Conservation (phyloP, 164 flowering plant species). For the Tetrastigma voinierianum region DNA sequence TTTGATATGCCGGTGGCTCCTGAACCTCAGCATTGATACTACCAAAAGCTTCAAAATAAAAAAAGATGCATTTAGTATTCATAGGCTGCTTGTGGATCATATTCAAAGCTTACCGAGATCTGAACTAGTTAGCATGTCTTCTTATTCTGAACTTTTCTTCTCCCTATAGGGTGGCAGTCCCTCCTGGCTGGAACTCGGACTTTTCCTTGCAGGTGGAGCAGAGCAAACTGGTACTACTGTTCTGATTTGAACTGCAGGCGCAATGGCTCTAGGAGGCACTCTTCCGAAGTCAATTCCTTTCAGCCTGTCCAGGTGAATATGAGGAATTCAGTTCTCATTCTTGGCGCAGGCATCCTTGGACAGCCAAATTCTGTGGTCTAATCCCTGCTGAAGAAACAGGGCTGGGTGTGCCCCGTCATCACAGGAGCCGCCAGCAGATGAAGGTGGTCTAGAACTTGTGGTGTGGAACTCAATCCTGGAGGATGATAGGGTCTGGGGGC, state of each 20-base stretch:
- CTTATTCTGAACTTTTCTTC: constrained; percentile 17
- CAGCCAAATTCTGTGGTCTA: constrained; percentile 14
- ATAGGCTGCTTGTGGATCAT: constrained; percentile 10
- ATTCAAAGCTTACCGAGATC: constrained; percentile 32
- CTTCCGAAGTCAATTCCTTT: constrained; percentile 14
- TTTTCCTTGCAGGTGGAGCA: constrained; percentile 40
- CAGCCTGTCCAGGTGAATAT: constrained; percentile 12
- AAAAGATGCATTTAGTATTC: constrained; percentile 2
- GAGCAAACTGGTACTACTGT: constrained; percentile 61
- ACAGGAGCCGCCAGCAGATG: constrained; percentile 24
- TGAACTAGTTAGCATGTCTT: constrained; percentile 18
- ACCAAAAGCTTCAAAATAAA: background rate
- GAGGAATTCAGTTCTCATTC: constrained; percentile 28
- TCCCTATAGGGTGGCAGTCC: constrained; percentile 10
- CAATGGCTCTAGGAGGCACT: constrained; percentile 28
- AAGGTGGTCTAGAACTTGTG: constrained; percentile 14
- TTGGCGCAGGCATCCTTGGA: constrained; percentile 17
- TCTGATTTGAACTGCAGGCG: constrained; percentile 59
- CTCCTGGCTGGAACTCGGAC: constrained; percentile 19
- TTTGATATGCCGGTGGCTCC: too few species aligned
- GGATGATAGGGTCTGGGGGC: constrained; percentile 17
- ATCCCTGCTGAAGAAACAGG: constrained; percentile 23
- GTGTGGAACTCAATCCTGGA: constrained; percentile 9
- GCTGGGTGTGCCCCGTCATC: constrained; percentile 26
- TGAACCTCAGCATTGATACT: too few species aligned